Evolutionary conservation across 2,329 filamentous ascomycete species (phyloP).

Genomic region (Fusarium sp.): DNA sequence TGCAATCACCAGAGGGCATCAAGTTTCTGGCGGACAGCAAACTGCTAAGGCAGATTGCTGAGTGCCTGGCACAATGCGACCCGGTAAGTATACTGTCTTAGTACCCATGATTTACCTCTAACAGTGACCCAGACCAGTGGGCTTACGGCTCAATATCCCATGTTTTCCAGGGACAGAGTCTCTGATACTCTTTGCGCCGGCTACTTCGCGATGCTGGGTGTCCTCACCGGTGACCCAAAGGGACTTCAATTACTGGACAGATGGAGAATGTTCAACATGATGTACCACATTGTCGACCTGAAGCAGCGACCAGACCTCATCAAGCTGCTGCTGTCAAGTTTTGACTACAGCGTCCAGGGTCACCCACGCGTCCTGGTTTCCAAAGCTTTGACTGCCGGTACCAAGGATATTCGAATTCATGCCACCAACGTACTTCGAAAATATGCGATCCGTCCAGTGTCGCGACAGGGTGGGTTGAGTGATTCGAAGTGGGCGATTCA

Average conservation of each 20-base stretch:
- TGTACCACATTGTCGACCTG: slow-evolving; percentile 96
- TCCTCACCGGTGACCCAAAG: slow-evolving; percentile 83
- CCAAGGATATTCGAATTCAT: slow-evolving; percentile 91
- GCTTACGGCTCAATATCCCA: slow-evolving; percentile 83
- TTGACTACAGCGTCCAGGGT: slow-evolving; percentile 90
- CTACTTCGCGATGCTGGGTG: slow-evolving; percentile 93
- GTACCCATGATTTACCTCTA: slow-evolving; percentile 4
- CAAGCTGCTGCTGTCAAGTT: slow-evolving; percentile 86
- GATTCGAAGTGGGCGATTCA: slow-evolving; percentile 97
- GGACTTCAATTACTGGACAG: slow-evolving; percentile 91
- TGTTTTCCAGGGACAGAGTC: slow-evolving; percentile 89
- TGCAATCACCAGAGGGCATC: slow-evolving; percentile 87
- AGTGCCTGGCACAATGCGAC: slow-evolving; percentile 95
- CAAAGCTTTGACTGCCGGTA: slow-evolving; percentile 91
- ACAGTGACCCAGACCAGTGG: slow-evolving; percentile 68
- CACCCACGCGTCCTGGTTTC: slow-evolving; percentile 93
- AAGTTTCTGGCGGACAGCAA: slow-evolving; percentile 93
- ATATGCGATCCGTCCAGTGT: slow-evolving; percentile 73
- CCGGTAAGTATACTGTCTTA: slow-evolving; percentile 64
- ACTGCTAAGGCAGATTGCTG: slow-evolving; percentile 90
- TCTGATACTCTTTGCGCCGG: slow-evolving; percentile 89
- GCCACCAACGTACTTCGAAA: slow-evolving; percentile 88
- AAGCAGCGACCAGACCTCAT: slow-evolving; percentile 93
- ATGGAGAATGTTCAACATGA: slow-evolving; percentile 99
- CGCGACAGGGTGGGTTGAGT: slow-evolving; percentile 58